phyloP scores from a whole-genome alignment of 108 stramenopile species.

The Nitzschia inconspicua region DNA sequence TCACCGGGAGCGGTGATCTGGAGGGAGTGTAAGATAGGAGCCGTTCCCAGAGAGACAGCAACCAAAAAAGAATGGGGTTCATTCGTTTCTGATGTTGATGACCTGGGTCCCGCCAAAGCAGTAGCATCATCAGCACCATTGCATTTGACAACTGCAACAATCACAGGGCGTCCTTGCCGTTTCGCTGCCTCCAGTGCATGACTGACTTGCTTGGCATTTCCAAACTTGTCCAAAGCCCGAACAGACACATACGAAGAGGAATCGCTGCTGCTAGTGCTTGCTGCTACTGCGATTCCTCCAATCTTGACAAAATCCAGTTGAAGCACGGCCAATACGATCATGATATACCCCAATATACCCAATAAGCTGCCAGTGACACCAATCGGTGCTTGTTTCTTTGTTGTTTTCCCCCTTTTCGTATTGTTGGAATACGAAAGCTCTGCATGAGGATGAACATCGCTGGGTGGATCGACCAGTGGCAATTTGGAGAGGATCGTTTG shows the following conservation, averaged over 20 bases:
- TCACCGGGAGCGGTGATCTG: background rate
- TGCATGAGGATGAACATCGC: no score
- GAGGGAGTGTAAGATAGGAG: slow-evolving; percentile 6
- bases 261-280: background rate
- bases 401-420: no score
- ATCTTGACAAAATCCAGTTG: no score
- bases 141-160: slow-evolving; percentile 25
- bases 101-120: background rate
- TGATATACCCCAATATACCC: no score
- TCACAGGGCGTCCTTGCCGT: slow-evolving; percentile 37
- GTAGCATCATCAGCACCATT: background rate
- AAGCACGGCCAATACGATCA: no score
- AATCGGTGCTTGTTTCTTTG: no score
- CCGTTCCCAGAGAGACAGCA: slow-evolving; percentile 15
- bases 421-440: no score
- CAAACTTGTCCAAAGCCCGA: slow-evolving; percentile 54
- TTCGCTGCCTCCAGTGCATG: slow-evolving; percentile 48
- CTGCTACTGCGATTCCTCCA: no score
- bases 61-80: background rate
- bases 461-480: no score
- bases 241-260: slow-evolving; percentile 49
- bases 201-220: slow-evolving; percentile 51
- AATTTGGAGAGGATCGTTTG: no score
- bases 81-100: background rate
- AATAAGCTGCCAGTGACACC: no score